Conservation (phyloP, 2,329 filamentous ascomycete species). For the Pseudogymnoascus sp. region DNA sequence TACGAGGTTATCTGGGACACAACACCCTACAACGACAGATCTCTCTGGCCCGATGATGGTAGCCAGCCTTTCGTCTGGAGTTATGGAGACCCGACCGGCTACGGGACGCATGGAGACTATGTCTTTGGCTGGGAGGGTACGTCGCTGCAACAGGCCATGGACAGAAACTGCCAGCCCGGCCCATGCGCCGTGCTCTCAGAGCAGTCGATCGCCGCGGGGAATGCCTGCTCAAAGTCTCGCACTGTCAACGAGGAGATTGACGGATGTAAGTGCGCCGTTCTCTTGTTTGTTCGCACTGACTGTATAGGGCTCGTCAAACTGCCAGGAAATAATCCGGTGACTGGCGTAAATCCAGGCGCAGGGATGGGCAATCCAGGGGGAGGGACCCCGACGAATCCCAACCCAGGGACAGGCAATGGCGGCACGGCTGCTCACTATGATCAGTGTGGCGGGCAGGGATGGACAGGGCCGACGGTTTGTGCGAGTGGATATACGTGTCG, state of each 20-base stretch:
- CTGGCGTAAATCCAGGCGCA: conserved; percentile 4
- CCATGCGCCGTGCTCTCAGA: conserved; percentile 36
- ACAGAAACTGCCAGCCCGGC: conserved; percentile 40
- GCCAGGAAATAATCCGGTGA: conserved; percentile 11
- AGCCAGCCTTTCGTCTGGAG: conserved; percentile 36
- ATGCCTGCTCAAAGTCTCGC: conserved; percentile 38
- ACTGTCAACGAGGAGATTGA: conserved; percentile 41
- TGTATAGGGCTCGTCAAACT: conserved; percentile 11
- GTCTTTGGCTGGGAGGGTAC: conserved; percentile 44
- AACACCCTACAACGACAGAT: conserved; percentile 33
- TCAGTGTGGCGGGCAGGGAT: not conserved
- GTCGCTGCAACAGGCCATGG: conserved; percentile 41
- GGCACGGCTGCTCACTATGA: conserved; percentile 15
- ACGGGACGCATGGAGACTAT: conserved; percentile 44
- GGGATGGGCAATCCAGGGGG: not conserved
- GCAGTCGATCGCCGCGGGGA: conserved; percentile 38
- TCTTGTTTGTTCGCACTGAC: not conserved
- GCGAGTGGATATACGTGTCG: conserved; percentile 16
- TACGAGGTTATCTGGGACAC: conserved; percentile 42
- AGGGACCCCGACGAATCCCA: not conserved
- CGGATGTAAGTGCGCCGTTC: conserved; percentile 33
- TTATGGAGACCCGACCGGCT: conserved; percentile 36
- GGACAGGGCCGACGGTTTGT: conserved; percentile 1
- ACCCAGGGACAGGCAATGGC: not conserved
- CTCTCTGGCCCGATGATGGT: conserved; percentile 36